Conservation (phyloP, 2,329 filamentous ascomycete genomes). For the Orbilia quercus region DNA sequence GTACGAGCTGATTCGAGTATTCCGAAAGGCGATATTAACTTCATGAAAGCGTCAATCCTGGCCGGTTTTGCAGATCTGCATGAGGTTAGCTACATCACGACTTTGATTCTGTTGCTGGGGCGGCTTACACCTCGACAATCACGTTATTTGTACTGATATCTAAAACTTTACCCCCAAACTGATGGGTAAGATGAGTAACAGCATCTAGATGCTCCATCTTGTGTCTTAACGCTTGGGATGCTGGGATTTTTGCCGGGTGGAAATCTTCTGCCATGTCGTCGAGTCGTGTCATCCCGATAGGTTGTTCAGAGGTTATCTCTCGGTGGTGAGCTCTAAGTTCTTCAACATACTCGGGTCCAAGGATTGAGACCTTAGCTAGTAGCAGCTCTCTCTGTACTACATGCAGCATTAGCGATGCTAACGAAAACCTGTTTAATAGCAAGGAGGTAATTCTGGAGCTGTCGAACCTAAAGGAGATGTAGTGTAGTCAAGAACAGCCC, state of each 20-base stretch:
- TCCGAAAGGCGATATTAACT: constrained; percentile 91
- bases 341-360: constrained; percentile 98
- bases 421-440: not conserved
- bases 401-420: not conserved
- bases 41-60: constrained; percentile 97
- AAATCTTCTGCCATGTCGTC: constrained; percentile 74
- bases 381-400: constrained; percentile 90
- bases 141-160: constrained; percentile 99
- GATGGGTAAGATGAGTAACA: constrained; percentile 95
- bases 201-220: constrained; percentile 98
- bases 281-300: constrained; percentile 64
- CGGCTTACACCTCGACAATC: constrained; percentile 91
- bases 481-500: constrained; percentile 98
- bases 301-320: constrained; percentile 74
- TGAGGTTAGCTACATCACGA: not conserved
- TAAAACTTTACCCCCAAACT: constrained; percentile 96
- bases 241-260: constrained; percentile 86
- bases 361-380: constrained; percentile 93
- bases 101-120: not conserved
- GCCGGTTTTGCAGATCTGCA: constrained; percentile 85
- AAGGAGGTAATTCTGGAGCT: not conserved
- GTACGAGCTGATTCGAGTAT: constrained; percentile 96
- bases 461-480: constrained; percentile 74
- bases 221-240: constrained; percentile 88
- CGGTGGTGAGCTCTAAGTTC: constrained; percentile 95